Base-by-base conservation (phyloP, 768 basidiomycete species). In the Sporobolomyces pararoseus region DNA sequence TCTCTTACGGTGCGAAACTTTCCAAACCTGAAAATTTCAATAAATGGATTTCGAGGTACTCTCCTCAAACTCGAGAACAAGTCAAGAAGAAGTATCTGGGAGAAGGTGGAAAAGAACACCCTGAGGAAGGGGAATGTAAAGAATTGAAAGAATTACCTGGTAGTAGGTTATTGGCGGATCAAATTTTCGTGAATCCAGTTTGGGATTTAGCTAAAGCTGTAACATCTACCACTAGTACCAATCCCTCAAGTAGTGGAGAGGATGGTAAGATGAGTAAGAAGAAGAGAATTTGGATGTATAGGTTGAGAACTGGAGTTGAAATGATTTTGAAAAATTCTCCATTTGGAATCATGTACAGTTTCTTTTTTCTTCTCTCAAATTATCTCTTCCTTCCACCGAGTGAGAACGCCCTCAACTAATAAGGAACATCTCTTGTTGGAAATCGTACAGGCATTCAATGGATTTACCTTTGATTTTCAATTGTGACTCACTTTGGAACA, bases 381-480 rank as follows among this genome's bases (percentile, higher is more conserved):
- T n/a, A n/a, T n/a, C n/a, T n/a, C n/a, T n/a, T n/a, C n/a, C n/a
- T n/a, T n/a, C n/a, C n/a, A n/a, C n/a, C n/a, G n/a, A n/a, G n/a
- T n/a, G n/a, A n/a, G n/a, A n/a, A n/a, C n/a, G n/a, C n/a, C n/a
- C n/a, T n/a, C n/a, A n/a, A n/a, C n/a, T n/a, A n/a, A n/a, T n/a
- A n/a, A n/a, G n/a, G n/a, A n/a, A n/a, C n/a, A n/a, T n/a, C 7
- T 49, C 13, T 27, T 49, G 27, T 9, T 46, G 2, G 47, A 23
- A 25, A n/a, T n/a, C n/a, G n/a, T 25, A 19, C 39, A 64, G 63
- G 52, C 72, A 73, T 47, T 31, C 65, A 29, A 63, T 66, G 39
- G 68, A 70, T 51, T 61, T 73, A 7, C 72, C 72, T 7, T 23
- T 66, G 49, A 57, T 73, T 16, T 73, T 73, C 65, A 73, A 70